Conservation (phyloP, 768 basidiomycete genomes). For the Naematelia aurantialba region DNA sequence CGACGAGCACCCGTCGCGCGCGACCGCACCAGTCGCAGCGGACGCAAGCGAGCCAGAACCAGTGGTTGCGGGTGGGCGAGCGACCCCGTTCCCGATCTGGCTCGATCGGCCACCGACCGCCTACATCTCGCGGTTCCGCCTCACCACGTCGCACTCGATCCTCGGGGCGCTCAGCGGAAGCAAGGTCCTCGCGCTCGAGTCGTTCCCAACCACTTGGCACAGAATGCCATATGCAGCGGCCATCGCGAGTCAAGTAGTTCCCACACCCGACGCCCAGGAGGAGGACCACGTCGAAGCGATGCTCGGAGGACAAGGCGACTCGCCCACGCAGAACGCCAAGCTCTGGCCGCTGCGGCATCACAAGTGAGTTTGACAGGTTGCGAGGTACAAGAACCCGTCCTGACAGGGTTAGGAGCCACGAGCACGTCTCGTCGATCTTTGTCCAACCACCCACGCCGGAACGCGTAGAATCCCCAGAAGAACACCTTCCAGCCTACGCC, state of each 20-base stretch:
- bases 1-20: no score
- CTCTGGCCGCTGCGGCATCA: slow-evolving; percentile 10
- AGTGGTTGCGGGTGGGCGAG: neutral
- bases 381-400: no score
- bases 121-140: slow-evolving; percentile 21
- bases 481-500: neutral
- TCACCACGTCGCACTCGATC: slow-evolving; percentile 10
- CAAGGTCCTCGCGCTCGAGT: slow-evolving; percentile 15
- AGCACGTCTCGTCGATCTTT: slow-evolving; percentile 32
- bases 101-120: neutral
- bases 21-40: no score
- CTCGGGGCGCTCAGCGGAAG: slow-evolving; percentile 22
- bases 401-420: slow-evolving; percentile 19
- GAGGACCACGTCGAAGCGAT: slow-evolving; percentile 31
- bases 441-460: slow-evolving; percentile 46
- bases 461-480: slow-evolving; percentile 15
- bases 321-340: neutral
- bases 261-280: slow-evolving; percentile 18
- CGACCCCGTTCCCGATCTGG: slow-evolving; percentile 1
- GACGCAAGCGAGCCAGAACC: neutral
- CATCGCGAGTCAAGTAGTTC: slow-evolving; percentile 7
- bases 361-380: slow-evolving; percentile 17
- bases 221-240: slow-evolving; percentile 32
- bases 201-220: slow-evolving; percentile 2
- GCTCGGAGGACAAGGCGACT: slow-evolving; percentile 19